A percentile compares a stretch with the other conserved stretches of the same genome.
Evolutionary conservation across 805 yeast genomes (phyloP).

Genomic region (Trichomonascus vanleenenianus): DNA sequence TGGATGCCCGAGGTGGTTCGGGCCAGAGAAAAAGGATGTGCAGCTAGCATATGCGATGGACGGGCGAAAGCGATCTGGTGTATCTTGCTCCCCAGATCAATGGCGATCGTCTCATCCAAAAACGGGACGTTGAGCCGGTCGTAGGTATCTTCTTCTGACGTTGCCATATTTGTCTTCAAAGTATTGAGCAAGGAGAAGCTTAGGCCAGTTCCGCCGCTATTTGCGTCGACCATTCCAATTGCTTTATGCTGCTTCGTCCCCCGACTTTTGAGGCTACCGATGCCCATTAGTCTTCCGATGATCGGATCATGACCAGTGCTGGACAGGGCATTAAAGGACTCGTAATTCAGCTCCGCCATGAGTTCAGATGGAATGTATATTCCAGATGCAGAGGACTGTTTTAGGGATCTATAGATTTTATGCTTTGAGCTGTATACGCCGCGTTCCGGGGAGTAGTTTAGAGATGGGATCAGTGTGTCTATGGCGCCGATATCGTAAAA

Average conservation of each 20-base stretch:
- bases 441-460: neutral
- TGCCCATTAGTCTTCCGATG: conserved; percentile 7
- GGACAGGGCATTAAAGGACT: conserved; percentile 7
- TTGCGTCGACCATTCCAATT: conserved; percentile 5
- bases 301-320: conserved; percentile 12
- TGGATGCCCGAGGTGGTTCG: conserved; percentile 14
- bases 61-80: conserved; percentile 14
- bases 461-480: conserved; percentile 3
- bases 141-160: neutral
- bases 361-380: conserved; percentile 9
- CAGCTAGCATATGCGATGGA: conserved; percentile 7
- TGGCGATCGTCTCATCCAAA: neutral
- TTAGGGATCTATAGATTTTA: neutral
- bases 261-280: conserved; percentile 3
- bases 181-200: too few relatives aligned
- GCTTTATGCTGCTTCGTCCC: conserved; percentile 1
- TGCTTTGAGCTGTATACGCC: neutral
- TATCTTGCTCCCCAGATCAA: conserved; percentile 10
- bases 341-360: conserved; percentile 3
- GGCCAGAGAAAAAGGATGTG: conserved; percentile 10
- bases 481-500: conserved; percentile 12
- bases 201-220: conserved; percentile 1
- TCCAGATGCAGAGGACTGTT: conserved; percentile 5
- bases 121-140: conserved; percentile 4
- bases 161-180: neutral